Percentiles rank a stretch among this genome's conserved stretches.
Evolutionary conservation across 2,329 filamentous ascomycete genomes (phyloP).

Genomic region (Nannizzia gypsea): DNA sequence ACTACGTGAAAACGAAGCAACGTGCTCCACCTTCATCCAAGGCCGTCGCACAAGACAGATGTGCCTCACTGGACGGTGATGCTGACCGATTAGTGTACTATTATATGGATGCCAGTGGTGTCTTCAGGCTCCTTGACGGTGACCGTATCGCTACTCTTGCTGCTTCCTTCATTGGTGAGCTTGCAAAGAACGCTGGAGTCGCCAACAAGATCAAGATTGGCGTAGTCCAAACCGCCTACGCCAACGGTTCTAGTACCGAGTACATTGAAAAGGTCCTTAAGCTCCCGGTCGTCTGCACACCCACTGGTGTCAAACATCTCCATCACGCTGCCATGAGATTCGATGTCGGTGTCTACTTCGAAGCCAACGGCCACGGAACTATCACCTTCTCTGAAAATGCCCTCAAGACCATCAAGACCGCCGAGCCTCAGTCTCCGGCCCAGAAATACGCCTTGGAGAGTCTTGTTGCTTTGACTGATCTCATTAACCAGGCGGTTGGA

Average conservation of each 20-base stretch:
- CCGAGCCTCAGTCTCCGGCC: constrained; percentile 77
- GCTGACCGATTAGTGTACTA: constrained; percentile 95
- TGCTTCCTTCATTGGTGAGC: constrained; percentile 84
- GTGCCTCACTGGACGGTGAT: constrained; percentile 87
- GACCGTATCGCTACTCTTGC: constrained; percentile 93
- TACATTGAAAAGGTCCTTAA: constrained; percentile 82
- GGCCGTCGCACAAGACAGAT: constrained; percentile 62
- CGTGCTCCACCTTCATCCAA: constrained; percentile 74
- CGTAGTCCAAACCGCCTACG: constrained; percentile 94
- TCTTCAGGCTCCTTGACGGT: constrained; percentile 87
- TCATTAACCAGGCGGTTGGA: constrained; percentile 97
- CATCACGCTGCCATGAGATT: constrained; percentile 94
- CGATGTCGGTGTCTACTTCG: constrained; percentile 95
- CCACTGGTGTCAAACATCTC: constrained; percentile 92
- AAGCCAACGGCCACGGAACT: constrained; percentile 95
- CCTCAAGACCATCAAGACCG: constrained; percentile 62
- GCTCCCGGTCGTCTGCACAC: constrained; percentile 82
- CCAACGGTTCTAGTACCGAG: constrained; percentile 86
- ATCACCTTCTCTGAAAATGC: constrained; percentile 86
- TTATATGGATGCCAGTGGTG: constrained; percentile 67
- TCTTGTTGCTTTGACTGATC: constrained; percentile 67
- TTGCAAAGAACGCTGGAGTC: constrained; percentile 68
- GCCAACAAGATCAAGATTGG: constrained; percentile 74
- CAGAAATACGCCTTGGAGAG: constrained; percentile 83
- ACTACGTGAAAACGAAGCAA: constrained; percentile 96